Evolutionary conservation across 2,329 filamentous ascomycete species (phyloP).

Genomic region (Neofusicoccum laricinum): DNA sequence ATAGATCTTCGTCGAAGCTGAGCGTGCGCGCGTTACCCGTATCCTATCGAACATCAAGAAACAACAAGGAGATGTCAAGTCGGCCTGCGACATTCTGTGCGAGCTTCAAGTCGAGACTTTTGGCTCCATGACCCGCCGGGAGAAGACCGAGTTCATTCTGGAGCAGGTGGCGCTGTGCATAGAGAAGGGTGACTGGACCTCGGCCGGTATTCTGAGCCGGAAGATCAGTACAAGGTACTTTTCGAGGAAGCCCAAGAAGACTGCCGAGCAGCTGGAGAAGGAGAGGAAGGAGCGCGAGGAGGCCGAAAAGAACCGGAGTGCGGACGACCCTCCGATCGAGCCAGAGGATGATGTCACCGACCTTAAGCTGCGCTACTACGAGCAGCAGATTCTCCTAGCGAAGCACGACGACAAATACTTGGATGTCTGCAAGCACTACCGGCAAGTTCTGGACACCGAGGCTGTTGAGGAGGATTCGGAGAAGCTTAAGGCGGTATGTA

Average conservation of each 20-base stretch:
- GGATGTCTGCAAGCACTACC: conserved; percentile 96
- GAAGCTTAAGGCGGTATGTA: conserved; percentile 74
- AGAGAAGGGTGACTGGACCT: conserved; percentile 92
- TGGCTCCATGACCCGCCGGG: conserved; percentile 92
- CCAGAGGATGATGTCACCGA: conserved; percentile 90
- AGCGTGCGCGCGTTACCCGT: conserved; percentile 90
- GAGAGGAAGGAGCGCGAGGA: conserved; percentile 81
- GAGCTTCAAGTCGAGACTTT: conserved; percentile 99
- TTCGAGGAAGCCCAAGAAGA: conserved; percentile 85
- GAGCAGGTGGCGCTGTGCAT: conserved; percentile 94
- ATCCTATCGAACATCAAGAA: conserved; percentile 98
- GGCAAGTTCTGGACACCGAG: conserved; percentile 93
- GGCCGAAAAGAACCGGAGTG: conserved; percentile 76
- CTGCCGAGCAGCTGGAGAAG: conserved; percentile 82
- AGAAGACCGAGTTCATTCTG: conserved; percentile 98
- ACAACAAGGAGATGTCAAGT: conserved; percentile 84
- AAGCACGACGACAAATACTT: conserved; percentile 98
- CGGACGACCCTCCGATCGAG: conserved; percentile 73
- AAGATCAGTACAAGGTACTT: conserved; percentile 98
- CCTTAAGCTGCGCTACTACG: conserved; percentile 92
- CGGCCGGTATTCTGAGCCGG: conserved; percentile 86
- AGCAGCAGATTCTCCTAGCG: conserved; percentile 91
- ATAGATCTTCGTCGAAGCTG: conserved; percentile 96
- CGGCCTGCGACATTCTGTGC: conserved; percentile 88
- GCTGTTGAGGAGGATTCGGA: conserved; percentile 86